Conservation (phyloP, 371 early-diverging fungal species). For the Dichotomocladium elegans region DNA sequence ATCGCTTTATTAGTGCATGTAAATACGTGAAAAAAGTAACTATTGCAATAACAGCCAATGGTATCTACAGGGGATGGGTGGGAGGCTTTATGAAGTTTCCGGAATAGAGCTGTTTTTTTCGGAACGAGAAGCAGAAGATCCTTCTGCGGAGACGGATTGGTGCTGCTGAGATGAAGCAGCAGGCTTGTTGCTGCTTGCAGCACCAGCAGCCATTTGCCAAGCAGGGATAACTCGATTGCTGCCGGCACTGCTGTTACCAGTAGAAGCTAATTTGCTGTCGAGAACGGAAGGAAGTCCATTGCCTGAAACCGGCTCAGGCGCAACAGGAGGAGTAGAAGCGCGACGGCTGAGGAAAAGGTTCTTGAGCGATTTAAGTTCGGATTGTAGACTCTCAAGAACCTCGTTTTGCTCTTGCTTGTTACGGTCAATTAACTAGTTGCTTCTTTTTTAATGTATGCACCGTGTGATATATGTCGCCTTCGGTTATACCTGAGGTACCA, state of each 20-base stretch:
- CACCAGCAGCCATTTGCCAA: slow-evolving; percentile 70
- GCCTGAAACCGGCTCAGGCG: slow-evolving; percentile 29
- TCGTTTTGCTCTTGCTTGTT: slow-evolving; percentile 67
- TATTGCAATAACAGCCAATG: too few species aligned
- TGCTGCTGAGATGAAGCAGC: not conserved
- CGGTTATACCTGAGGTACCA: slow-evolving; percentile 70
- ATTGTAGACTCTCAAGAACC: slow-evolving; percentile 81
- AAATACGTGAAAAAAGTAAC: too few species aligned
- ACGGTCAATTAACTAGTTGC: slow-evolving; percentile 66
- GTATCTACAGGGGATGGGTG: too few species aligned
- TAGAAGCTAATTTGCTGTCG: slow-evolving; percentile 22
- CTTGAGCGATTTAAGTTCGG: slow-evolving; percentile 89
- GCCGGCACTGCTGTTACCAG: slow-evolving; percentile 11
- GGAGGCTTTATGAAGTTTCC: not conserved
- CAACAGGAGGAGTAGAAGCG: slow-evolving; percentile 15
- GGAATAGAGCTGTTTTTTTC: too few species aligned
- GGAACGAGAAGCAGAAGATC: slow-evolving; percentile 1
- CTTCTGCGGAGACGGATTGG: not conserved
- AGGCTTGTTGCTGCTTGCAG: not conserved
- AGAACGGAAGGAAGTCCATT: slow-evolving; percentile 13
- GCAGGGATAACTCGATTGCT: slow-evolving; percentile 57
- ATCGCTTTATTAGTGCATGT: too few species aligned
- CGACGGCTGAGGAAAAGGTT: slow-evolving; percentile 81
- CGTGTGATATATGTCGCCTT: not conserved
- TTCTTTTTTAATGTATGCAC: not conserved